Evolutionary conservation across 1,139 yeast species (phyloP), one percentile per base, ranked within the genome.

Genomic region (Suhomyces atakaporum): DNA sequence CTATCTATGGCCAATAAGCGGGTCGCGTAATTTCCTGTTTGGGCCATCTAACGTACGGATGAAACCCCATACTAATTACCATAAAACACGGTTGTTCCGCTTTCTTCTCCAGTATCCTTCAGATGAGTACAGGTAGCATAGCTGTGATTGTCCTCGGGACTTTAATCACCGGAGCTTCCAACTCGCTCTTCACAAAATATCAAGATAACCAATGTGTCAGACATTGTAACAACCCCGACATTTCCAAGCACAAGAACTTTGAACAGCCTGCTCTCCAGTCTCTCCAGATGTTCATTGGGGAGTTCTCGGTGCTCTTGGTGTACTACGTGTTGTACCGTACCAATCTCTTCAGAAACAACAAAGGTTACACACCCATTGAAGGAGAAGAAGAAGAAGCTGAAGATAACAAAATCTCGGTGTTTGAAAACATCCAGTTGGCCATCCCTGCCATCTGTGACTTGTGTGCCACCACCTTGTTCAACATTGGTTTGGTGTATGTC

Each of bases 201-300:
- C 95, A 85, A 55, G 95, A 85, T 54, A 77, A 80, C 56, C 89
- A 83, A 52, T 82, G 89, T 60, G 84, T 84, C 3, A 65, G 58
- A 16, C 63, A 80, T 49, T 81, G 89, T 54, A 60, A 61, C 24
- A 68, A 65, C 28, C 73, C 78, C 1, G 69, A 65, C 27, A 43
- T 56, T 3, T 47, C 65, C 3, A 58, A 62, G 11, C 75, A 68
- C 34, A 56, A 61, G 29, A 60, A 65, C 42, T 85, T 84, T 51
- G 85, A 84, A 48, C 92, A 85, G 58, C 95, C 95, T 0, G 89
- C 83, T 3, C 60, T 85, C 28, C 95, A 85, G 54, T 82, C 94
- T 1, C 65, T 83, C 20, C 94, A 85, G 58, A 85, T 85, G 95
- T 85, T 85, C 53, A 57, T 83, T 4, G 95, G 94, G 14, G 95